A percentile compares a stretch with the other conserved stretches of the same genome.
Conservation (phyloP, 2,329 filamentous ascomycete species). For the Neopestalotiopsis clavispora region DNA sequence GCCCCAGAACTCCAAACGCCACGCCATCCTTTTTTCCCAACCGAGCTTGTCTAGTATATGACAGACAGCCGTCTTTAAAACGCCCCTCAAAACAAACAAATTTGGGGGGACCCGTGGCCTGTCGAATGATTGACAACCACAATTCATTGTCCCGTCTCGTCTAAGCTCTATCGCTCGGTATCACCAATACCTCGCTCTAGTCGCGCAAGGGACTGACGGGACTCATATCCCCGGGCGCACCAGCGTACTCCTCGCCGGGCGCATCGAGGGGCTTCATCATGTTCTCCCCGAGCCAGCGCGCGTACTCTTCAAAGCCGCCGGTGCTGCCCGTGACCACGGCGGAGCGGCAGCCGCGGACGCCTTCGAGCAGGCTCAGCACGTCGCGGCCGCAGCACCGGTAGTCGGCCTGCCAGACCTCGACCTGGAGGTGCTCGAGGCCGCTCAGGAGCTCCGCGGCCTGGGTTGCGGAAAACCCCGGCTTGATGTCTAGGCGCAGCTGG, state of each 20-base stretch:
- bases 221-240: neutral
- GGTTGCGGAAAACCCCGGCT: constrained; percentile 37
- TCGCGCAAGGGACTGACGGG: neutral
- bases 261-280: constrained; percentile 9
- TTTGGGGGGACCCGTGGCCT: neutral
- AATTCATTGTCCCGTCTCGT: neutral
- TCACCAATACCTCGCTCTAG: neutral
- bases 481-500: constrained; percentile 46
- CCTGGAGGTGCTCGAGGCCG: constrained; percentile 43
- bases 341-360: constrained; percentile 43
- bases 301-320: constrained; percentile 47
- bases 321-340: constrained; percentile 43
- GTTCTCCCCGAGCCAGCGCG: constrained; percentile 41
- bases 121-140: neutral
- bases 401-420: constrained; percentile 43
- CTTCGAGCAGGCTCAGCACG: constrained; percentile 45
- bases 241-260: neutral
- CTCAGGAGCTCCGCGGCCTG: constrained; percentile 40
- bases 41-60: too few relatives aligned
- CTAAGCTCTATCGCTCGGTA: too few relatives aligned
- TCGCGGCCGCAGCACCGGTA: constrained; percentile 44
- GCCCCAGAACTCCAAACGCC: neutral
- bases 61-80: too few relatives aligned
- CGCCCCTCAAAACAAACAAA: too few relatives aligned
- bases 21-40: neutral